These are phyloP conservation scores for Euphorbia tirucalli DNA, from an alignment of 345 rosid species.

Conservation along the genomic window DNA sequence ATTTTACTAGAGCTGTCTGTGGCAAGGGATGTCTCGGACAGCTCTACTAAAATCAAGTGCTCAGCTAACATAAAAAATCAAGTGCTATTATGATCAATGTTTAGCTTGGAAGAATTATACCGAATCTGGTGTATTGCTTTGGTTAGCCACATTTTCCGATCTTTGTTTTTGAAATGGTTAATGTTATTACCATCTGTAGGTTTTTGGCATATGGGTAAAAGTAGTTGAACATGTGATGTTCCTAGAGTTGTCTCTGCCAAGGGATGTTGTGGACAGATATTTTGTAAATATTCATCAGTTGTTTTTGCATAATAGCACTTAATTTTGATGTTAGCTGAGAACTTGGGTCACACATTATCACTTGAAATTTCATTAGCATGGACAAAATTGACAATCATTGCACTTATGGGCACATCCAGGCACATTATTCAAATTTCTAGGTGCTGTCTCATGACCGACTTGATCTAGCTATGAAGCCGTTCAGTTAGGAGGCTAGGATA, in stretches of 20 bases:
- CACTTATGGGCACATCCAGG: background rate
- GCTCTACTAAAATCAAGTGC: no score
- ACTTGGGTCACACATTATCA: background rate
- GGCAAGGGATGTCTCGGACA: no score
- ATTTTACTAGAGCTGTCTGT: background rate
- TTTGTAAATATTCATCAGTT: background rate
- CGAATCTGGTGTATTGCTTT: background rate
- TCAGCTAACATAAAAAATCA: no score
- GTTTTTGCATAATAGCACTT: background rate
- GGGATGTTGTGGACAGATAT: no score
- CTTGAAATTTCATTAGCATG: background rate
- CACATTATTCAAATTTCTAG: background rate
- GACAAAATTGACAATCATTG: background rate
- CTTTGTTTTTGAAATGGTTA: background rate
- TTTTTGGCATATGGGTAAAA: background rate
- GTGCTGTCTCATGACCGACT: background rate
- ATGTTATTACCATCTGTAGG: background rate
- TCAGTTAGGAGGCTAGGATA: background rate
- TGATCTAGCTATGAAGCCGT: background rate
- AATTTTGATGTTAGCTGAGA: background rate
- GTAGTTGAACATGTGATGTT: background rate
- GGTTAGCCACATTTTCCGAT: background rate
- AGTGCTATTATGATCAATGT: background rate
- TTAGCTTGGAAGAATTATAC: background rate
- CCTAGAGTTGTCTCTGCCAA: no score